A percentile compares a stretch with the other conserved stretches of the same genome.
Conservation (phyloP, 140 eudicot genomes). For the Anethum foeniculum region DNA sequence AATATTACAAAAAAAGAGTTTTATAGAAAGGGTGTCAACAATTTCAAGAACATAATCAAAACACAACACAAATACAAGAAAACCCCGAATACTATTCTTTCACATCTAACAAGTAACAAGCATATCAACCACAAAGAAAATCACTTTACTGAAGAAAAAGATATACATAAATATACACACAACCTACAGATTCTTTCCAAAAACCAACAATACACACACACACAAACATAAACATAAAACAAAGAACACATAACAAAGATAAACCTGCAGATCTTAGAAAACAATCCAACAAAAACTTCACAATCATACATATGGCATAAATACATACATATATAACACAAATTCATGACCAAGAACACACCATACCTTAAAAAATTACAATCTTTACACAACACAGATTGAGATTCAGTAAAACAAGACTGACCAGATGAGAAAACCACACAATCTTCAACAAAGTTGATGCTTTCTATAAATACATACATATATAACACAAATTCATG, state of each 20-base stretch:
- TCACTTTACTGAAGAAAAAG: not conserved
- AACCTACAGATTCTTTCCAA: not conserved
- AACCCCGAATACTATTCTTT: not conserved
- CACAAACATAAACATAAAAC: not conserved
- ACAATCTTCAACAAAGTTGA: not conserved
- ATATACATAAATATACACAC: not conserved
- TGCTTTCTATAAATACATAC: not conserved
- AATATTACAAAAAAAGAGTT: not conserved
- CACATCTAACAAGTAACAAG: not conserved
- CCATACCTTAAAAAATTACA: not conserved
- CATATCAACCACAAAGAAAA: not conserved
- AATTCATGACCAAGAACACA: not conserved
- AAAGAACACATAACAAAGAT: not conserved
- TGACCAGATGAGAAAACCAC: not conserved
- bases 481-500: not conserved
- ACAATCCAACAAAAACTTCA: no score
- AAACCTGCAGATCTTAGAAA: not conserved
- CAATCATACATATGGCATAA: no score
- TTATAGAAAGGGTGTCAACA: not conserved
- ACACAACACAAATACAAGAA: not conserved
- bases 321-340: not conserved
- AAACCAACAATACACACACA: not conserved
- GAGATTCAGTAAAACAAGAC: not conserved
- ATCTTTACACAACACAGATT: not conserved
- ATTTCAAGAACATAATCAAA: not conserved